Base-by-base conservation (phyloP, 305 asterid species). In the Fraxinus platypoda region DNA sequence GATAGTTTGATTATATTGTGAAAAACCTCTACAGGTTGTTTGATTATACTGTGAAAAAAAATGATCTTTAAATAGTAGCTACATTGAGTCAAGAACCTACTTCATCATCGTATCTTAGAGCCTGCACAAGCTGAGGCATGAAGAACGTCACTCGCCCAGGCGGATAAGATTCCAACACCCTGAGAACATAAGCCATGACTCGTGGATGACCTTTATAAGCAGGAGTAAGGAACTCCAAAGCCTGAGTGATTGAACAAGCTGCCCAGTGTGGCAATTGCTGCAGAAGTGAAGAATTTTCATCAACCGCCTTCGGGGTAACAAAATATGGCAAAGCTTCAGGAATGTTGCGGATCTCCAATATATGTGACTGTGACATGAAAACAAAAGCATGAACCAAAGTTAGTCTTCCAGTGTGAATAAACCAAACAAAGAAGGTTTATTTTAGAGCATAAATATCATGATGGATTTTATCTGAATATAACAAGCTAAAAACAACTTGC, bases 191-290 rank as follows among this genome's bases (percentile, higher is more conserved):
- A 87, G 99, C 99, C 99, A 97, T 97, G 85, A 97, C 99, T 77
- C 99, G 97, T 71, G 97, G 93, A 89, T 97, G 98, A 79, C 99
- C 98, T 89, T 93, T 97, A 88, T 93, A 97, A 34, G 97, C 92
- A 26, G 99, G 98, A 82, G 97, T 91, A 81, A 97, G 98, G 86
- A 94, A 97, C 84, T 93, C 99, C 90, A 97, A 84, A 66, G 98
- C 99, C 89, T 91, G 98, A 31, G 99, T 97, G 84, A 97, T 93
- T 81, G 99, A 97, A 87, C 98, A 94, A 83, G 97, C 94, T 41
- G 99, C 98, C 98, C 99, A 97, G 86, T 97, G 99, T 57, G 99
- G 98, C 87, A 97, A 83, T 84, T 97, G 99, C 85, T 97, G 99
- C 93, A 97, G 83, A 82, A 94, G 97, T 80, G 97, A 54, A 57